Base-by-base conservation (phyloP, 2,329 filamentous ascomycete genomes). In the Stachybotrys chlorohalonatus region DNA sequence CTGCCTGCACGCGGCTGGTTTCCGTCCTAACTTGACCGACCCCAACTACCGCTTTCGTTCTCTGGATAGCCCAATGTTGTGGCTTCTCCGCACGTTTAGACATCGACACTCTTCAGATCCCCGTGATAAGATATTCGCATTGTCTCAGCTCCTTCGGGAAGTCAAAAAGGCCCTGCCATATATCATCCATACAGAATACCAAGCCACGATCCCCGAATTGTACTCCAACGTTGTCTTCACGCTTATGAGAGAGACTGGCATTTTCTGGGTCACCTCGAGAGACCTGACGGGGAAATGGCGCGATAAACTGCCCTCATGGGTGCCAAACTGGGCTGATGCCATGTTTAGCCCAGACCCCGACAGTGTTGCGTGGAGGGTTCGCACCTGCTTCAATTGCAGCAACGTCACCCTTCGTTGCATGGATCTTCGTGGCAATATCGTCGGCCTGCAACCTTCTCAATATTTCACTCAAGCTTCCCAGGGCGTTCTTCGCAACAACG, bases 271-370 rank as follows among this genome's bases (percentile, higher is more conserved):
- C 47, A 61, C 55, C 5, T 60, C 58, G 7, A 49, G 52, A 1
- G 60, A 62, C 17, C 53, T 62, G 7, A 45, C 52, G 1, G 54
- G 55, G 9, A 61, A 61, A n/a, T 58, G 53, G 17, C 52, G 56
- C 46, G 56, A 60, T 15, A 55, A 55, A 8, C 57, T 61, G n/a
- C 60, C 60, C 2, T 61, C 60, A 1, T 62, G 60, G 60, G 58
- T 60, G 7, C 60, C 60, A 15, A 61, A 61, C 51, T 62, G 60
- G 60, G 47, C 52, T 2, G 60, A 60, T 30, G 55, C 53, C 5
- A 60, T 61, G 51, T 45, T 42, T 15, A 50, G 24, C 6, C 54
- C 52, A 8, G 53, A 60, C 31, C 39, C 53, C 7, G 46, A 52
- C 7, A 53, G 31, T 13, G 13, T 52, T 13, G 50, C 55, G 2